These are phyloP conservation scores for Grosmannia huntii DNA, from an alignment of 2,329 filamentous ascomycete genomes.

Conservation along the genomic window DNA sequence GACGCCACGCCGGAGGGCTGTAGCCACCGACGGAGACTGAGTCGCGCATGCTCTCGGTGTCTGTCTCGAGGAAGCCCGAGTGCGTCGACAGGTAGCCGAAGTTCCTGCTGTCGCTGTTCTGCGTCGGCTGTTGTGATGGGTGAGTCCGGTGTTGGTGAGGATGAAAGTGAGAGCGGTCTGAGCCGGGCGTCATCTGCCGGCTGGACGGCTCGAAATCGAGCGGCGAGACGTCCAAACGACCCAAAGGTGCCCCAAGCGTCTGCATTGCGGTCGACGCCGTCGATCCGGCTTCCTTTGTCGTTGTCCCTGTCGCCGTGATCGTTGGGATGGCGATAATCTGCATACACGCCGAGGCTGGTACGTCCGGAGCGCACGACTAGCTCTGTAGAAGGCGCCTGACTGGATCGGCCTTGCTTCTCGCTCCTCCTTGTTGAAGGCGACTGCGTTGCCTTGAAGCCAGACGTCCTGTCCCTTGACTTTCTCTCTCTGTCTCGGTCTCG, in stretches of 20 bases:
- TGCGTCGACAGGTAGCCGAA: constrained; percentile 29
- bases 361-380: constrained; percentile 2
- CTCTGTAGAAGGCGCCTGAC: background rate
- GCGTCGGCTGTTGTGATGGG: background rate
- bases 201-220: constrained; percentile 40
- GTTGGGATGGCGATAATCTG: background rate
- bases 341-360: constrained; percentile 1
- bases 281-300: constrained; percentile 6
- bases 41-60: constrained; percentile 28
- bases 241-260: constrained; percentile 13
- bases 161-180: constrained; percentile 1
- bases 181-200: constrained; percentile 4
- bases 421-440: background rate
- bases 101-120: constrained; percentile 14
- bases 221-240: constrained; percentile 37
- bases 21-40: constrained; percentile 40
- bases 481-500: background rate
- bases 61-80: constrained; percentile 28
- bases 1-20: constrained; percentile 48
- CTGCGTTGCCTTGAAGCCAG: background rate
- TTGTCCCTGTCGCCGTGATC: background rate
- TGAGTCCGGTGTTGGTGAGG: background rate
- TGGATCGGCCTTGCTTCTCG: background rate
- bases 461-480: background rate
- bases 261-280: constrained; percentile 13